phyloP scores from a whole-genome alignment of 1,284 basidiomycete species.

The Laetiporus sulphureus region DNA sequence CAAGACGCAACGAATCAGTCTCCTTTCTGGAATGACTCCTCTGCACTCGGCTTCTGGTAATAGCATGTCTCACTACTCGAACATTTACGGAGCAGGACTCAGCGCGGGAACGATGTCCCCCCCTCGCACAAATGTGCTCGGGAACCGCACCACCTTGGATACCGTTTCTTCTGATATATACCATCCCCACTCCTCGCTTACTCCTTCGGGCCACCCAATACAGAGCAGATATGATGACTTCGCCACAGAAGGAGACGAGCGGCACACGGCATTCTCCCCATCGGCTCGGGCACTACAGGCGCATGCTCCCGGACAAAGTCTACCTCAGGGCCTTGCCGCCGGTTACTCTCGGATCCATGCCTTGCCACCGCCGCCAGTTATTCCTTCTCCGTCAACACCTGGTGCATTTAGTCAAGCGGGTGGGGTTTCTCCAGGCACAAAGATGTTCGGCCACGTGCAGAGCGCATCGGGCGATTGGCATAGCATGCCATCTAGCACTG shows the following conservation, averaged over 20 bases:
- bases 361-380: conserved; percentile 40
- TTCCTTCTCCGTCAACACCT: conserved; percentile 36
- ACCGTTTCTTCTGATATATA: conserved; percentile 22
- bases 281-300: conserved; percentile 62
- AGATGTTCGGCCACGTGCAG: conserved; percentile 21
- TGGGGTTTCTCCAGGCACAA: conserved; percentile 21
- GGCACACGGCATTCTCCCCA: conserved; percentile 45
- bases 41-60: conserved; percentile 17
- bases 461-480: conserved; percentile 26
- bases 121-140: conserved; percentile 17
- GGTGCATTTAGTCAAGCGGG: conserved; percentile 24
- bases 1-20: conserved; percentile 27
- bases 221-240: conserved; percentile 19
- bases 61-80: conserved; percentile 14
- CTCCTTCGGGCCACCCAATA: conserved; percentile 24
- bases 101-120: conserved; percentile 24
- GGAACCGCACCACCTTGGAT: conserved; percentile 27
- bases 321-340: conserved; percentile 84
- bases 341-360: conserved; percentile 83
- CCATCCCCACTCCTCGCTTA: conserved; percentile 15
- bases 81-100: conserved; percentile 18
- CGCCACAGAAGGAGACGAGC: conserved; percentile 23
- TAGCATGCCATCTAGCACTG: conserved; percentile 22
- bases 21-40: conserved; percentile 20
- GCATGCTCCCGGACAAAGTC: conserved; percentile 79